Evolutionary conservation across 1,139 yeast genomes (phyloP), one percentile per base, ranked within the genome.

Genomic region (Yamadazyma siamensis): DNA sequence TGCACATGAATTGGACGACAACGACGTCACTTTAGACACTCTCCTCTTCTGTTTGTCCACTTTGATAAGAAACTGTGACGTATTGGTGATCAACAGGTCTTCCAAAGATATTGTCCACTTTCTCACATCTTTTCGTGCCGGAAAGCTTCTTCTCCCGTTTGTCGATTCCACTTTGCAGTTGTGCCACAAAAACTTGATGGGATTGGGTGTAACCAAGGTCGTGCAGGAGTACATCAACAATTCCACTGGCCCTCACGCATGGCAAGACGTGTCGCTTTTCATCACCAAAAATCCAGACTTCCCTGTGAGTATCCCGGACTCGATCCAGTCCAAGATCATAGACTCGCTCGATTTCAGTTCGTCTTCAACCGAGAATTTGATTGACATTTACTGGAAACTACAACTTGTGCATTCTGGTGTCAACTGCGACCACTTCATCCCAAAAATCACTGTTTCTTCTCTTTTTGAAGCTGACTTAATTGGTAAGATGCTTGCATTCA

Each of bases 41-140:
- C 40, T 68, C 29, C 52, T 60, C 9, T 72, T 67, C 41, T 52
- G 75, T 25, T 60, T 72, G 27, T 56, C 76, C 1, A 56, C 74
- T 4, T 40, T 77, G 9, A 52, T 80, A 32, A 76, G 89, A 63
- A 83, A 83, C 46, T 62, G 77, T 40, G 79, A 76, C 25, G 49
- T 71, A n/a, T 60, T 65, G 30, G 55, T 61, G 3, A 55, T 81
- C 29, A 69, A 78, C 3, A 71, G 64, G 40, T 54, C 52, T 31
- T 80, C 78, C 46, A 59, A 61, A 25, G 39, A 44, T n/a, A 44
- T 75, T 14, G 60, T 72, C 35, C 62, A 65, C 4, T 55, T 57
- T 23, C 49, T 68, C 30, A 36, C 52, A 20, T 38, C 43, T 2
- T 43, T 59, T 11, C 54, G 64, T 31, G 35, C 52, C 36, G 65